Base-by-base conservation (phyloP, 139 green algal genomes). In the Medakamo hakoo region DNA sequence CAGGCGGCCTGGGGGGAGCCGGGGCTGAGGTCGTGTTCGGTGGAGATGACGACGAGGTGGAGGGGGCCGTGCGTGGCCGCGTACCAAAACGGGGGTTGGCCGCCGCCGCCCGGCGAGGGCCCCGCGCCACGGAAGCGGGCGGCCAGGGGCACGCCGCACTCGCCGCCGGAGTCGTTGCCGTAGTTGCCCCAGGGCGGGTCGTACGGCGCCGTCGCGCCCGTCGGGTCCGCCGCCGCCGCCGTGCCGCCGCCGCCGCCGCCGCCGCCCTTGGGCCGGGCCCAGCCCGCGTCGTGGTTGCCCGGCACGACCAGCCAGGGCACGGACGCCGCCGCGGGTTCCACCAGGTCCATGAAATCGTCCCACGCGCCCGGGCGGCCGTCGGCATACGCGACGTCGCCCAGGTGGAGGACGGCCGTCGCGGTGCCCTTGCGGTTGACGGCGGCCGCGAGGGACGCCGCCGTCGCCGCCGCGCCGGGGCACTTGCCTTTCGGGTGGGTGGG, bases 41-140 rank as follows among this genome's bases (percentile, higher is more conserved):
- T 86, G 48, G 75, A 85, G 27, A 90, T 63, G 27, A 82, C 62
- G 21, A 73, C 66, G 58, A 89, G 84, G 72, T 89, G 82, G 16
- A 84, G 78, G n/a, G 24, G 64, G 66, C 82, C 85, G 49, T 85
- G 80, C 29, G 84, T 73, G 64, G 87, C 89, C 18, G 63, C 73
- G 68, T 93, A 94, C 84, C 85, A 94, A 64, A 94, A 94, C 0
- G 86, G 86, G 85, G 63, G 68, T 70, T 74, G 29, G 70, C 14
- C 5, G 40, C 9, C 9, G 40, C 9, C 9, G 16, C 9, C 9
- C 9, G 40, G 16, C 9, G 40, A 52, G n/a, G n/a, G n/a, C n/a
- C n/a, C n/a, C n/a, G n/a, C n/a, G n/a, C n/a, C n/a, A n/a, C n/a
- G 24, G 69, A 91, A 89, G 29, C 76, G 75, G 14, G 60, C 49